A percentile compares a stretch with the other conserved stretches of the same genome.
These are phyloP conservation scores for Aphanomyces invadans DNA, from an alignment of 352 stramenopile genomes.

Conservation along the genomic window DNA sequence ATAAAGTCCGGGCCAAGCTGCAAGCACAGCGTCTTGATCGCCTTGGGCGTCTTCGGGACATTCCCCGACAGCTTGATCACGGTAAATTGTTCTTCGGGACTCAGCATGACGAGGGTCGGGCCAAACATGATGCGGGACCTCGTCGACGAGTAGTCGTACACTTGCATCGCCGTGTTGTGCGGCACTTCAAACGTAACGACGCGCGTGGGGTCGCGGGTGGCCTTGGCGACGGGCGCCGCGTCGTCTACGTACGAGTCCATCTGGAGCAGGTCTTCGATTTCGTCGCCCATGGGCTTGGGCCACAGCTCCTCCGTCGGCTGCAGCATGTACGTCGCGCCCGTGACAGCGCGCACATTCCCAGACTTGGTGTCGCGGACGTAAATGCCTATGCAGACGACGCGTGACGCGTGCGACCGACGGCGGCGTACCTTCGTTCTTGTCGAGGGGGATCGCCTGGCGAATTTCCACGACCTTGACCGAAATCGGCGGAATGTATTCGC, in stretches of 20 bases:
- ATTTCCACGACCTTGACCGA: constrained; percentile 68
- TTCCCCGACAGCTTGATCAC: constrained; percentile 58
- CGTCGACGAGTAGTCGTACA: constrained; percentile 81
- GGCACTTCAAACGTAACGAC: constrained; percentile 76
- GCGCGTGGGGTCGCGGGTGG: constrained; percentile 44
- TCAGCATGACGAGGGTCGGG: constrained; percentile 69
- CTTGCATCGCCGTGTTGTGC: constrained; percentile 72
- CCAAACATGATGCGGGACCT: constrained; percentile 75
- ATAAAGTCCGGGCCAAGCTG: constrained; percentile 79
- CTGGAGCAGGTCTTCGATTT: constrained; percentile 57
- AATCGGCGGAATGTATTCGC: constrained; percentile 73
- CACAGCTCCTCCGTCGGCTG: constrained; percentile 71
- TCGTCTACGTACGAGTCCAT: constrained; percentile 13
- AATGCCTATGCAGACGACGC: constrained; percentile 30
- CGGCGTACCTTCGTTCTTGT: constrained; percentile 53
- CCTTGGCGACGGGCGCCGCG: not conserved
- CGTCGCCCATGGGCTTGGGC: constrained; percentile 49
- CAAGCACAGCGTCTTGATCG: constrained; percentile 70
- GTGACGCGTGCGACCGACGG: too few relatives aligned
- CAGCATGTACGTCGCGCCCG: constrained; percentile 75
- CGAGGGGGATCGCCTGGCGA: constrained; percentile 64
- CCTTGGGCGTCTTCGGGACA: constrained; percentile 66
- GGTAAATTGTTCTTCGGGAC: constrained; percentile 76
- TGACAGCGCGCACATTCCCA: constrained; percentile 60
- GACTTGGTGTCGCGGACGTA: constrained; percentile 76